A percentile compares a stretch with the other conserved stretches of the same genome.
These are phyloP conservation scores for Ogataea allantospora DNA, from an alignment of 805 yeast species.

Conservation along the genomic window DNA sequence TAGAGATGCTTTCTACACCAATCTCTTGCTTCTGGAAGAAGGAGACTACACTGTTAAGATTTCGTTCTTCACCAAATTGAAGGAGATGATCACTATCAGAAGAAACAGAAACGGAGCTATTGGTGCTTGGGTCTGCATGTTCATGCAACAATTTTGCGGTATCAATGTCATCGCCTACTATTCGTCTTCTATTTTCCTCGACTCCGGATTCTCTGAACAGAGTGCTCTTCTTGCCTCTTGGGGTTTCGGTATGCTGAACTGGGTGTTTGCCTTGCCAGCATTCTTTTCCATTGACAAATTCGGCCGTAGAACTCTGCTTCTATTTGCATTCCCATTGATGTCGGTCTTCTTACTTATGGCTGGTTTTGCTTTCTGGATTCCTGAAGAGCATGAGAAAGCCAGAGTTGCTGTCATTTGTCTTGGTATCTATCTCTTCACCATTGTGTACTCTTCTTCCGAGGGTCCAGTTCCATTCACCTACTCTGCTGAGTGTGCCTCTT, in stretches of 20 bases:
- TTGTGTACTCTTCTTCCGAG: slow-evolving; percentile 78
- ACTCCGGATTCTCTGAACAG: slow-evolving; percentile 61
- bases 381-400: slow-evolving; percentile 41
- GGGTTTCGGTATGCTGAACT: slow-evolving; percentile 62
- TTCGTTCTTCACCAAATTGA: slow-evolving; percentile 42
- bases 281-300: slow-evolving; percentile 34
- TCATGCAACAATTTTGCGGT: slow-evolving; percentile 42
- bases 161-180: slow-evolving; percentile 55
- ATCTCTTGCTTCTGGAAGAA: slow-evolving; percentile 60
- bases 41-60: slow-evolving; percentile 27
- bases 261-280: slow-evolving; percentile 38
- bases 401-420: slow-evolving; percentile 65
- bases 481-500: slow-evolving; percentile 80
- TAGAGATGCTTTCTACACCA: slow-evolving; percentile 39
- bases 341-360: slow-evolving; percentile 55
- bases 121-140: slow-evolving; percentile 34
- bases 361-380: slow-evolving; percentile 73
- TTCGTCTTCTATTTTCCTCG: slow-evolving; percentile 70
- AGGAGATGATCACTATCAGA: slow-evolving; percentile 64
- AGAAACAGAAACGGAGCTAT: slow-evolving; percentile 79
- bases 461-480: slow-evolving; percentile 91
- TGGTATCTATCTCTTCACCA: slow-evolving; percentile 72
- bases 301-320: slow-evolving; percentile 52
- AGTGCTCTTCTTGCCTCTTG: slow-evolving; percentile 74
- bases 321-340: slow-evolving; percentile 64